A percentile compares a stretch with the other conserved stretches of the same genome.
Evolutionary conservation across 495 filamentous ascomycete genomes (phyloP).

Genomic region (Bryoglossum gracile): DNA sequence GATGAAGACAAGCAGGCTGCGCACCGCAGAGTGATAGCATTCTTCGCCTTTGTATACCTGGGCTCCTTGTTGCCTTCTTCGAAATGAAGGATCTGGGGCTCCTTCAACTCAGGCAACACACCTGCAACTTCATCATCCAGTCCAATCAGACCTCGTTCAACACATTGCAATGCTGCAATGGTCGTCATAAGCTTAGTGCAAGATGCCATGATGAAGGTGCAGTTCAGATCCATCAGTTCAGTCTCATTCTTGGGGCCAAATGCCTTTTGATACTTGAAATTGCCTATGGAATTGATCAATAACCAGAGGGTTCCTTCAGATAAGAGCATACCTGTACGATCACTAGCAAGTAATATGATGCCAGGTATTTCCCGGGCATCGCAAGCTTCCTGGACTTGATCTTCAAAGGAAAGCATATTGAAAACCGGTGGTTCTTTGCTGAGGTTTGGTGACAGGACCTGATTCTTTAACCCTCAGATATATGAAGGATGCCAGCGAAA

Average conservation of each 20-base stretch:
- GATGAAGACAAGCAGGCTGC: conserved; percentile 22
- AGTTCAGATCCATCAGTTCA: conserved; percentile 33
- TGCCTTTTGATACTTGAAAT: conserved; percentile 8
- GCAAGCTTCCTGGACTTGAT: conserved; percentile 19
- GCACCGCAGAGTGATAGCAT: conserved; percentile 36
- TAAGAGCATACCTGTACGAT: neutral
- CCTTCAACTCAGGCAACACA: conserved; percentile 25
- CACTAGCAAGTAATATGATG: conserved; percentile 8
- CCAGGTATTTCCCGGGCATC: conserved; percentile 20
- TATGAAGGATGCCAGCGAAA: no score
- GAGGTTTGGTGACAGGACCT: no score
- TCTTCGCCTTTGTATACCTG: conserved; percentile 37
- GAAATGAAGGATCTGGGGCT: conserved; percentile 15
- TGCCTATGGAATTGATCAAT: neutral
- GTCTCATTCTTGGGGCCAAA: conserved; percentile 7
- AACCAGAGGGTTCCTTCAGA: no score
- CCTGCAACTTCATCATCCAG: conserved; percentile 12
- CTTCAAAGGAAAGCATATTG: conserved; percentile 9
- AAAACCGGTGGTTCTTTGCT: no score
- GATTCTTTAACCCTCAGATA: no score
- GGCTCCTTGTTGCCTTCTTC: conserved; percentile 31
- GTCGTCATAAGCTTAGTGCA: conserved; percentile 28
- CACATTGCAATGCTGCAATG: conserved; percentile 52
- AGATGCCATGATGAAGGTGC: conserved; percentile 5
- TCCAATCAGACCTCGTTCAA: conserved; percentile 43